Percentiles rank a stretch among this genome's conserved stretches.
These are phyloP conservation scores for Cordyceps tenuipes DNA, from an alignment of 2,329 filamentous ascomycete genomes.

Conservation along the genomic window DNA sequence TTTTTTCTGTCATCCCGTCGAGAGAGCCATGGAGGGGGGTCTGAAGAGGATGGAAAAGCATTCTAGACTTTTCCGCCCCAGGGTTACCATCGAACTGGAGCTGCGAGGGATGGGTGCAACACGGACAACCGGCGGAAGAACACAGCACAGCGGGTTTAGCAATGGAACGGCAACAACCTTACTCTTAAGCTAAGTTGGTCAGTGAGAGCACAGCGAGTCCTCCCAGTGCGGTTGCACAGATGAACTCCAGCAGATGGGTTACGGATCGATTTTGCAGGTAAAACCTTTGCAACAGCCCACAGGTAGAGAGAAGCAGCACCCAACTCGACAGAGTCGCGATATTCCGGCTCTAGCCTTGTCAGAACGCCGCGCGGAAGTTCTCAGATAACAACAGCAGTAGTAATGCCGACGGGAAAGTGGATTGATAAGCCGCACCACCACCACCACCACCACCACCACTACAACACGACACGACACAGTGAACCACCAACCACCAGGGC, in stretches of 20 bases:
- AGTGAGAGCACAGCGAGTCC: neutral
- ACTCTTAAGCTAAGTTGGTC: neutral
- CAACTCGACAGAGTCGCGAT: neutral
- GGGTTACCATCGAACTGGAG: neutral
- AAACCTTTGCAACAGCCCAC: too few species aligned
- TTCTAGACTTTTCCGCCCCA: neutral
- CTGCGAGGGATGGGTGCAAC: neutral
- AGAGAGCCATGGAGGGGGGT: neutral
- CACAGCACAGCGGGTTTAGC: neutral
- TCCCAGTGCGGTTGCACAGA: neutral
- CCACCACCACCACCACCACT: neutral
- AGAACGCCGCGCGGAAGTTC: neutral
- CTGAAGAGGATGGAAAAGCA: neutral
- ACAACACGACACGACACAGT: neutral
- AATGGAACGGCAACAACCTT: conserved; percentile 1
- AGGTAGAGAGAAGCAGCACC: neutral
- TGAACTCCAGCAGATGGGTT: neutral
- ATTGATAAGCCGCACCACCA: neutral
- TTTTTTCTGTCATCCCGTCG: neutral
- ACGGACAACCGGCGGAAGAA: neutral
- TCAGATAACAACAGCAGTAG: neutral
- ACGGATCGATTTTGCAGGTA: too few species aligned
- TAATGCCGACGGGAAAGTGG: neutral
- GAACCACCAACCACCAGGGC: neutral
- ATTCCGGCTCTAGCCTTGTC: neutral